Evolutionary conservation across 2,329 filamentous ascomycete genomes (phyloP).

Genomic region (Aspergillus spinulosporus): DNA sequence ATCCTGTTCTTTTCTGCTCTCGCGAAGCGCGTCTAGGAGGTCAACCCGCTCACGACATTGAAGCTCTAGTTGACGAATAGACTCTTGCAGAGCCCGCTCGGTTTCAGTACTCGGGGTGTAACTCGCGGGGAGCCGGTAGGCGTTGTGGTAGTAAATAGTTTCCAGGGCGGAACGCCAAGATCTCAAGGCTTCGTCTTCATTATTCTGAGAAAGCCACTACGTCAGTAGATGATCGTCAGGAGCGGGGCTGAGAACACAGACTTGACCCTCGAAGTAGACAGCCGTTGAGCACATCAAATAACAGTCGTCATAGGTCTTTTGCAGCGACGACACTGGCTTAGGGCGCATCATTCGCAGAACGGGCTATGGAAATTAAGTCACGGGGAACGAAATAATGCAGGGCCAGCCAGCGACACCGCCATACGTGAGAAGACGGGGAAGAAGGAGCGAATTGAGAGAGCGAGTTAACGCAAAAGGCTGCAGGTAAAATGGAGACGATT

Average conservation of each 20-base stretch:
- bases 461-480: slow-evolving; percentile 4
- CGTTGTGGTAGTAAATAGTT: slow-evolving; percentile 83
- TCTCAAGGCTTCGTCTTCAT: slow-evolving; percentile 84
- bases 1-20: slow-evolving; percentile 52
- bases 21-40: slow-evolving; percentile 75
- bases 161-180: slow-evolving; percentile 88
- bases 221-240: background rate
- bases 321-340: slow-evolving; percentile 70
- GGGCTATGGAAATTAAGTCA: slow-evolving; percentile 3
- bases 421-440: slow-evolving; percentile 15
- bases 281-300: slow-evolving; percentile 94
- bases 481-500: background rate
- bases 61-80: slow-evolving; percentile 76
- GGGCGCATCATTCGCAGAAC: slow-evolving; percentile 50
- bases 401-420: slow-evolving; percentile 27
- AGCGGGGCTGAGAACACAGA: slow-evolving; percentile 42
- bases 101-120: slow-evolving; percentile 76
- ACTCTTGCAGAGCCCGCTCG: slow-evolving; percentile 78
- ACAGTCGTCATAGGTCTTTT: slow-evolving; percentile 97
- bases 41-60: slow-evolving; percentile 94
- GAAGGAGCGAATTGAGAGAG: slow-evolving; percentile 1
- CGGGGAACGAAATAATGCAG: slow-evolving; percentile 21
- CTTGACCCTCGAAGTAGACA: slow-evolving; percentile 93
- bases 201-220: slow-evolving; percentile 59
- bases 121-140: slow-evolving; percentile 68